Conservation (phyloP, 345 rosid species). For the Pseudoturritis turrita region DNA sequence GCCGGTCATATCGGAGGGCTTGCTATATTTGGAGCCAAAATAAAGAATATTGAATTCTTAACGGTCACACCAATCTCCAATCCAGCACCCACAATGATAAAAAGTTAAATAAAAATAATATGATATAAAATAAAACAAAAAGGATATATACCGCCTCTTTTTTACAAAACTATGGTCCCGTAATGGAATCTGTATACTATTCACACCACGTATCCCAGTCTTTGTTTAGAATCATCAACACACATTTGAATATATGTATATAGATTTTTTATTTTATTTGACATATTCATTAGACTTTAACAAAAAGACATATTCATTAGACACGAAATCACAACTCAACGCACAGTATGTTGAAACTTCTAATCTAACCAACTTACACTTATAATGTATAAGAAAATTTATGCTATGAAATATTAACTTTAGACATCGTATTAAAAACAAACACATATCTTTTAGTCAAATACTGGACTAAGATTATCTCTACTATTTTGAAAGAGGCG, state of each 20-base stretch:
- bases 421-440: background rate
- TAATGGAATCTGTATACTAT: background rate
- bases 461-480: background rate
- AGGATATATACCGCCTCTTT: background rate
- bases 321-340: background rate
- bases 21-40: background rate
- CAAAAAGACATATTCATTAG: background rate
- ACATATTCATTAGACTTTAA: background rate
- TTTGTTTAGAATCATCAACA: background rate
- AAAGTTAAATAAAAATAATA: background rate
- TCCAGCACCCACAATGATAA: background rate
- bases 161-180: background rate
- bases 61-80: slow-evolving; percentile 9
- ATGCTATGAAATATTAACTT: background rate
- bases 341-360: background rate
- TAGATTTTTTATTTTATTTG: too few species aligned
- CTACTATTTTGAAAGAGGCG: background rate
- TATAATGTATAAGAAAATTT: background rate
- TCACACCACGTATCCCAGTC: background rate
- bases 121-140: background rate
- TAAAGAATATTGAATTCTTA: background rate
- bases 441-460: background rate
- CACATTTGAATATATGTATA: background rate
- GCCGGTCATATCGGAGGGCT: slow-evolving; percentile 14
- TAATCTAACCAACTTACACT: background rate